phyloP scores from a whole-genome alignment of 106 monocot genomes.

The Iris macrosiphon region DNA sequence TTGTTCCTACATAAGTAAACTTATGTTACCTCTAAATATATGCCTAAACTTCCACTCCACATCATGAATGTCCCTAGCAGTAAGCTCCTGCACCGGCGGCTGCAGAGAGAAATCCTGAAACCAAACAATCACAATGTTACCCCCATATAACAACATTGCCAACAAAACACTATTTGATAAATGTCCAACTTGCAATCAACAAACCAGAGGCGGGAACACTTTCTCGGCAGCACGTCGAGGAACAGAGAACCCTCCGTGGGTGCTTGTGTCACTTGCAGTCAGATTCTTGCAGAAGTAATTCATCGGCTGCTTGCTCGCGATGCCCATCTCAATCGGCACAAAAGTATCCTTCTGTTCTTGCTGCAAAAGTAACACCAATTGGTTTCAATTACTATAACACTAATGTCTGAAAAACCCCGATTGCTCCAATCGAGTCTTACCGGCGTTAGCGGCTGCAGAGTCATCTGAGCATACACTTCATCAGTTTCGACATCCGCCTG shows the following conservation, averaged over 20 bases:
- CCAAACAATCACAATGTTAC: neutral
- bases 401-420: neutral
- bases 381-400: neutral
- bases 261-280: constrained; percentile 2
- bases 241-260: constrained; percentile 9
- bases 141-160: no score
- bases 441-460: constrained; percentile 60
- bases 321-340: constrained; percentile 4
- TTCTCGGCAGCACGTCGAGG: constrained; percentile 10
- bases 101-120: constrained; percentile 7
- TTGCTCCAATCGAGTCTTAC: constrained; percentile 19
- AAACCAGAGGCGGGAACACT: constrained; percentile 8
- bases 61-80: constrained; percentile 7
- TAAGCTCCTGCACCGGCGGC: constrained; percentile 6
- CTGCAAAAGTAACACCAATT: constrained; percentile 2
- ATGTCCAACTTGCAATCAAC: neutral
- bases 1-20: no score
- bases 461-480: constrained; percentile 94
- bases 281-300: constrained; percentile 11
- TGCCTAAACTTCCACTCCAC: constrained; percentile 14
- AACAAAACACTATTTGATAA: no score
- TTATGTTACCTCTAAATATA: constrained; percentile 7
- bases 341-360: constrained; percentile 8
- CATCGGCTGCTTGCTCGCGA: constrained; percentile 8
- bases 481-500: constrained; percentile 89